Base-by-base conservation (phyloP, 345 rosid species). In the Lenwebbia sp. region DNA sequence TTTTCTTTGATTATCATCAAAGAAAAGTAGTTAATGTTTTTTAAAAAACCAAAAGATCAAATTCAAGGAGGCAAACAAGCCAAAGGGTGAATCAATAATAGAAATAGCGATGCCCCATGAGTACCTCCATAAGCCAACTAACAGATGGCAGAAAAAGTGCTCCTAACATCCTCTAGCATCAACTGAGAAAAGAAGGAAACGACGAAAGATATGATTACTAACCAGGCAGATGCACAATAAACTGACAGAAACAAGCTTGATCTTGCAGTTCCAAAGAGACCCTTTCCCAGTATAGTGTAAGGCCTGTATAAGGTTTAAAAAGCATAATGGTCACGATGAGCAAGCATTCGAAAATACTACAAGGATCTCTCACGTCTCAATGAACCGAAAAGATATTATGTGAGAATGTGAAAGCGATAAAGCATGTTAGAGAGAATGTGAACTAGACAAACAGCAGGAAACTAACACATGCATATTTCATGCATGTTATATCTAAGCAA, bases 151-250 rank as follows among this genome's bases (percentile, higher is more conserved):
- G 56, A 53, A 51, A 62, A 55, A 52, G 37, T 30, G 57, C 56
- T 52, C 57, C 57, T 28, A 28, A 49, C 7, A 49, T 53, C 23
- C 22, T 30, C 13, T 60, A 30, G 84, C 28, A 54, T 53, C 12
- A 41, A 55, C 82, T 51, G 41, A 53, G 84, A 86, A 54, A 17
- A 87, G 54, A 50, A 44, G 58, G 58, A 83, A 22, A 57, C 30
- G 5, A 83, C 5, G 30, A 10, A 55, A 23, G 84, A 52, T 23
- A 37, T n/a, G 83, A 70, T 52, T 25, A 58, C 83, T 54, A 88
- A 95, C 99, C 99, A 97, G 83, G 99, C 98, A 85, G 99, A 97
- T 84, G 99, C 83, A 90, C 98, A 96, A 91, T 96, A 97, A 23
- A 88, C 87, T 55, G 99, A 94, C 54, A 97, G 94, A 92, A 97